Base-by-base conservation (phyloP, 257 asterid species). In the Fraxinus excelsior region DNA sequence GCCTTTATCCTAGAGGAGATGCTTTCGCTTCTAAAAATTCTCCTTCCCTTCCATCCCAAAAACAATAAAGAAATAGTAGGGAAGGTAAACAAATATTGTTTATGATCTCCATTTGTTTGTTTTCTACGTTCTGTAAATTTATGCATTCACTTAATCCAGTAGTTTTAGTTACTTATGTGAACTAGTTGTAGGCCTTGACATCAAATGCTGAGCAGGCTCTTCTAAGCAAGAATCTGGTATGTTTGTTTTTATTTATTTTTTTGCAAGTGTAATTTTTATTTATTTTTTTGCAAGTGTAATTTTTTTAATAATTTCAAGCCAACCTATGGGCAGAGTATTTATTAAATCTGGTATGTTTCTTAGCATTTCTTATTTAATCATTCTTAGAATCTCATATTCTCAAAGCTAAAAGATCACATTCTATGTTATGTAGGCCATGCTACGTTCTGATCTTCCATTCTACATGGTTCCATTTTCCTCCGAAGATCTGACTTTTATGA, bases 391-490 rank as follows among this genome's bases (percentile, higher is more conserved):
- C 73, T 42, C 71, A 67, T 71, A 58, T 71, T 73, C 60, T 69
- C 71, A 74, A 74, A 72, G 82, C 80, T 79, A 38, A 83, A 71
- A 78, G 79, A 76, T 65, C 38, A 67, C 71, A 49, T 56, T 37
- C 71, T 70, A 51, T 75, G 68, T 76, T 67, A 75, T 82, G 86
- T 83, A 95, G 98, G 99, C 96, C 29, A 76, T 91, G 94, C 66
- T 94, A 79, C 98, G 98, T 32, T 91, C 89, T 64, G 98, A 95
- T 86, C 99, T 95, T 82, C 99, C 99, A 28, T 75, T 81, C 80
- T 93, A 95, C 82, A 93, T 95, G 98, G 98, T 95, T 80, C 99
- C 99, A 51, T 95, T 89, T 82, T 40, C 87, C 49, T 86, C 93
- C 49, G 78, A 81, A 10, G 98, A 93, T 84, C 91, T 95, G 76